phyloP scores from a whole-genome alignment of 2,329 filamentous ascomycete genomes.

The Ophiostoma sp. region DNA sequence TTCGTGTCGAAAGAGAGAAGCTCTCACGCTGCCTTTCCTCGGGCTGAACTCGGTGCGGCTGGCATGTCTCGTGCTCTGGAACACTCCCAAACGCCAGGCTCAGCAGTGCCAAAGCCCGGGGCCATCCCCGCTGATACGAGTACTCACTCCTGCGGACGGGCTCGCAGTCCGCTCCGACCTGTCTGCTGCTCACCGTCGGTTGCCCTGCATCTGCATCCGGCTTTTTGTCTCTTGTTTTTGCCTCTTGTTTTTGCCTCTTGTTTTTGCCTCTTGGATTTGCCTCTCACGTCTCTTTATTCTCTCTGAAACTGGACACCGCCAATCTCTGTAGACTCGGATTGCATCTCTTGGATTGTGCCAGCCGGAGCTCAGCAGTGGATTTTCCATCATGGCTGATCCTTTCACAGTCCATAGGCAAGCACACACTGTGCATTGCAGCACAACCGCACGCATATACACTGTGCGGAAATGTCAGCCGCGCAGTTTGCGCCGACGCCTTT shows the following conservation, averaged over 20 bases:
- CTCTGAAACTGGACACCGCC: background rate
- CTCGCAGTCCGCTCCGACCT: background rate
- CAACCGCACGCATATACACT: background rate
- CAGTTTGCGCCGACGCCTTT: slow-evolving; percentile 17
- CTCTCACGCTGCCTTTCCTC: background rate
- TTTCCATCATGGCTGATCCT: background rate
- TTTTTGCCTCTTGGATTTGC: background rate
- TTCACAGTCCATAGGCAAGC: background rate
- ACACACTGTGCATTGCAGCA: background rate
- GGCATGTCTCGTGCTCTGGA: background rate
- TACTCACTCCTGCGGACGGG: background rate
- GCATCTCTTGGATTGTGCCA: background rate
- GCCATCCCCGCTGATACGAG: too few species aligned
- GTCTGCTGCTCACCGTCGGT: background rate
- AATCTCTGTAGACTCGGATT: background rate
- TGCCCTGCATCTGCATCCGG: background rate
- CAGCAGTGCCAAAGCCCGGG: background rate
- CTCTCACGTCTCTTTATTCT: background rate
- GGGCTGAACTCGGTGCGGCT: background rate
- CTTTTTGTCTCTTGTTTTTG: background rate
- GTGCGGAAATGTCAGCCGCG: slow-evolving; percentile 16
- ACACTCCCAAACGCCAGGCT: background rate
- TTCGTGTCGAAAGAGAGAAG: too few species aligned
- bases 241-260: too few species aligned
- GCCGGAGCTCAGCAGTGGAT: background rate